Evolutionary conservation across 108 stramenopile species (phyloP).

Genomic region (Skeletonema marinoi): DNA sequence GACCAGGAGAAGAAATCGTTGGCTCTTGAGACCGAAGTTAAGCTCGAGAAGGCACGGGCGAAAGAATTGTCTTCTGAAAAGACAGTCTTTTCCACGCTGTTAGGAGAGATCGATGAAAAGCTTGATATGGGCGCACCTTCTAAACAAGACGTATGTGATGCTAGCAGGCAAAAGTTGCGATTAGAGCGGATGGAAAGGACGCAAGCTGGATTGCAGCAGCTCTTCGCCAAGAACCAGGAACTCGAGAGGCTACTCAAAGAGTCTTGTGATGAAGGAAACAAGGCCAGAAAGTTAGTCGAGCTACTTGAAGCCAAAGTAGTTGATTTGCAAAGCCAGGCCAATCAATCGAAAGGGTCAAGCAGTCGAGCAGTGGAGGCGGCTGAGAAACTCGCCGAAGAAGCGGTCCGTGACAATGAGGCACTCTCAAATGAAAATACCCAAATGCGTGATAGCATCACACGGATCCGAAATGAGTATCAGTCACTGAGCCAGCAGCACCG

Average conservation of each 20-base stretch:
- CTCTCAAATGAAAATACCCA: constrained; percentile 11
- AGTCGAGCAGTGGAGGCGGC: constrained; percentile 10
- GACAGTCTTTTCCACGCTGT: not conserved
- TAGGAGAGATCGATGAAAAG: constrained; percentile 1
- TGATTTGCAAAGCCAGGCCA: constrained; percentile 9
- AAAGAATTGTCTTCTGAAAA: not conserved
- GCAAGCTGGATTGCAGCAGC: constrained; percentile 8
- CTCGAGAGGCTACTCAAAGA: constrained; percentile 5
- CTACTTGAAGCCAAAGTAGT: not conserved
- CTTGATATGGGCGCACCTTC: constrained; percentile 2
- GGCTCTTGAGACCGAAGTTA: constrained; percentile 11
- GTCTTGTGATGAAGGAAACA: constrained; percentile 3
- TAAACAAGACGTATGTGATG: not conserved
- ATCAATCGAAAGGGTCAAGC: constrained; percentile 3
- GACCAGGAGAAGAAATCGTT: constrained; percentile 5
- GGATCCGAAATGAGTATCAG: constrained; percentile 8
- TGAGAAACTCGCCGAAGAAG: constrained; percentile 22
- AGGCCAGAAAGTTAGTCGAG: constrained; percentile 1
- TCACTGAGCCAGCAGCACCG: constrained; percentile 1
- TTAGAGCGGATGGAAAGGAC: constrained; percentile 25
- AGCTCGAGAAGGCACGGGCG: not conserved
- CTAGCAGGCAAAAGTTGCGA: not conserved
- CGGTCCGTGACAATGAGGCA: constrained; percentile 4
- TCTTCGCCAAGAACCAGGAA: constrained; percentile 1
- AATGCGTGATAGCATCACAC: constrained; percentile 1